phyloP scores from a whole-genome alignment of 2,329 filamentous ascomycete species.

The Lecanoromycetidae sp. region DNA sequence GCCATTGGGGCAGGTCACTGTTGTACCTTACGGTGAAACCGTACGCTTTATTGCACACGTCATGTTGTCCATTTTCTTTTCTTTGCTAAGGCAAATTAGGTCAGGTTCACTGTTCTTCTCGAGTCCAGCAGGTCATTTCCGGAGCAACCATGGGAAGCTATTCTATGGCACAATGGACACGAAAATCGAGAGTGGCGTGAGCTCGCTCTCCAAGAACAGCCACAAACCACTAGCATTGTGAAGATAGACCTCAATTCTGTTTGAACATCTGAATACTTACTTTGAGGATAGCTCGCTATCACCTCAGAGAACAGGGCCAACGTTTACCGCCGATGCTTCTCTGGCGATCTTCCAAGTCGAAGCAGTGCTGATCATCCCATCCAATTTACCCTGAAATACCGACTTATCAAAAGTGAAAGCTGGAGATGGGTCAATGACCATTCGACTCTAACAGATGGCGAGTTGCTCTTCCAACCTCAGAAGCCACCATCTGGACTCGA shows the following conservation, averaged over 20 bases:
- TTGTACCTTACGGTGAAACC: constrained; percentile 14
- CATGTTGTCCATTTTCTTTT: not conserved
- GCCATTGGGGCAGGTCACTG: constrained; percentile 17
- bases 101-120: constrained; percentile 56
- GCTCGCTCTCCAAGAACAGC: constrained; percentile 38
- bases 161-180: constrained; percentile 59
- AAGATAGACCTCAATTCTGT: not conserved
- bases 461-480: constrained; percentile 41
- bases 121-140: constrained; percentile 48
- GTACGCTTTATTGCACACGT: constrained; percentile 5
- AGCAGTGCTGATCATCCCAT: constrained; percentile 32
- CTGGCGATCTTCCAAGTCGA: constrained; percentile 26
- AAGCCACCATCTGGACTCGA: constrained; percentile 33
- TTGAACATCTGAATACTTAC: not conserved
- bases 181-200: constrained; percentile 47
- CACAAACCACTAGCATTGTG: constrained; percentile 22
- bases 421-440: constrained; percentile 65
- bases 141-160: constrained; percentile 55
- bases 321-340: constrained; percentile 42
- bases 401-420: constrained; percentile 36
- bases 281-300: constrained; percentile 13
- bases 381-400: constrained; percentile 62
- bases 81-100: constrained; percentile 21
- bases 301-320: constrained; percentile 8
- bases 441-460: constrained; percentile 51